Percentiles rank a stretch among this genome's conserved stretches.
Evolutionary conservation across 148 eudicot species (phyloP).

Genomic region (Persicaria maculosa): DNA sequence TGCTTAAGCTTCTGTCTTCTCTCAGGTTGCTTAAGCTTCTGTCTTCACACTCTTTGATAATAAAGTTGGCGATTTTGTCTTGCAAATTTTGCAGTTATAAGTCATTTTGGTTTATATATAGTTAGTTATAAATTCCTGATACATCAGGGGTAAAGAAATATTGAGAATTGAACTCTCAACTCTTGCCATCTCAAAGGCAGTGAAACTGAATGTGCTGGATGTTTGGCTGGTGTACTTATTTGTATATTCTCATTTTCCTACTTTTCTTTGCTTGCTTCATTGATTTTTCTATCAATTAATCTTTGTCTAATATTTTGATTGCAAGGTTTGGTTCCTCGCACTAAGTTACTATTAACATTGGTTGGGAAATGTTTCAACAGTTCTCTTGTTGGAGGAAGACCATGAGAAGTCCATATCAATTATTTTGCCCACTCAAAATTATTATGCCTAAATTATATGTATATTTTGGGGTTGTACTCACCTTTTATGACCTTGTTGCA

Average conservation of each 20-base stretch:
- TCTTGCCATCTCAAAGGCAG: neutral
- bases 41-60: too few species aligned
- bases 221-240: neutral
- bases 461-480: neutral
- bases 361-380: constrained; percentile 11
- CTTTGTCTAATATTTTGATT: constrained; percentile 12
- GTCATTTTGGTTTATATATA: neutral
- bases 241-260: constrained; percentile 2
- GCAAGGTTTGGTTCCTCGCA: constrained; percentile 92
- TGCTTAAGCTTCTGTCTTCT: too few species aligned
- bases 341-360: constrained; percentile 60
- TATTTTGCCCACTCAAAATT: neutral
- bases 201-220: neutral
- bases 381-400: too few species aligned
- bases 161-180: neutral
- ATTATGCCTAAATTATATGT: neutral
- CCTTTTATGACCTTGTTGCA: constrained; percentile 21
- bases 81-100: neutral
- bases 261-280: neutral
- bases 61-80: too few species aligned
- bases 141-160: neutral
- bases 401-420: neutral
- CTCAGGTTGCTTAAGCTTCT: too few species aligned
- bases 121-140: neutral
- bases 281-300: neutral